These are phyloP conservation scores for Fusarium pilosicola DNA, from an alignment of 2,329 filamentous ascomycete species.

Conservation along the genomic window DNA sequence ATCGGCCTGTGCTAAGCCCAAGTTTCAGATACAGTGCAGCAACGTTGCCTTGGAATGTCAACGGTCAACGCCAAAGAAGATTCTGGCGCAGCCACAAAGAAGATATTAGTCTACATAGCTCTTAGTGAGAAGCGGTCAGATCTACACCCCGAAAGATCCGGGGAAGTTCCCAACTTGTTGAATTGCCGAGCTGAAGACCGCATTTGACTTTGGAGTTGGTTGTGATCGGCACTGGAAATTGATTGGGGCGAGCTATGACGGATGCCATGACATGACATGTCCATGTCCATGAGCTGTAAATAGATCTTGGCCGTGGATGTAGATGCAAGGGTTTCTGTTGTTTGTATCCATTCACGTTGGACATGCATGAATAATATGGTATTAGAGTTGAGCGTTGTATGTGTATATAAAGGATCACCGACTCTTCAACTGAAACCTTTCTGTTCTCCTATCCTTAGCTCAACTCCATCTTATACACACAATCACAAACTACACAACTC, in stretches of 20 bases:
- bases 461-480: background rate
- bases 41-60: constrained; percentile 13
- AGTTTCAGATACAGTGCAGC: constrained; percentile 1
- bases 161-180: background rate
- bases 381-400: background rate
- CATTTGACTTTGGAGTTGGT: background rate
- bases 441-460: background rate
- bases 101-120: background rate
- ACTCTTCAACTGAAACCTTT: background rate
- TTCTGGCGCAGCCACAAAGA: constrained; percentile 12
- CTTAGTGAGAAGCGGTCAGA: background rate
- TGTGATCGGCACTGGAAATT: constrained; percentile 7
- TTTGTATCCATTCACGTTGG: background rate
- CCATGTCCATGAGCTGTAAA: constrained; percentile 6
- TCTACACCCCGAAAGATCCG: background rate
- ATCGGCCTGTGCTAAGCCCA: background rate
- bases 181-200: background rate
- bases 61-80: background rate
- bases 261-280: background rate
- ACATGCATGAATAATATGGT: constrained; percentile 1
- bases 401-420: constrained; percentile 10
- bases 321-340: background rate
- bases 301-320: constrained; percentile 8
- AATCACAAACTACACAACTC: background rate
- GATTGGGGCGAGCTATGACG: constrained; percentile 19